Base-by-base conservation (phyloP, 768 basidiomycete species). In the Gymnopilus dilepis region DNA sequence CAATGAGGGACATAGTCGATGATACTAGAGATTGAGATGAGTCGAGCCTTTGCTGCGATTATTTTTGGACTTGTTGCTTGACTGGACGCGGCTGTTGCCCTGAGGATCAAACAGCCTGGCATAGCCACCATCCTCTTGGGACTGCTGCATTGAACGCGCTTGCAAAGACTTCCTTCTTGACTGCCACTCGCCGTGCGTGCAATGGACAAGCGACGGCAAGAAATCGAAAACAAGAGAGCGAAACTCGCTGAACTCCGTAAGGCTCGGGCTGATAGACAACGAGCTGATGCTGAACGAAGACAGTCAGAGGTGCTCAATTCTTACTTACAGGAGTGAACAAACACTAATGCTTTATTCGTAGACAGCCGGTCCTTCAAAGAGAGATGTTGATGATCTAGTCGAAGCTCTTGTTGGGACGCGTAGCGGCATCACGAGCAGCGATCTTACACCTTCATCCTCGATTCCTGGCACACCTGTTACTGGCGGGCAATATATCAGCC, bases 171-270 rank as follows among this genome's bases (percentile, higher is more conserved):
- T n/a, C n/a, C n/a, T n/a, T n/a, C n/a, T n/a, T n/a, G n/a, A n/a
- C n/a, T n/a, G n/a, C n/a, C n/a, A n/a, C n/a, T n/a, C n/a, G n/a
- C n/a, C n/a, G n/a, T n/a, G n/a, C n/a, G n/a, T 40, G 81, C 79
- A 77, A 87, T 89, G 56, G 86, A 89, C 67, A 84, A 84, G 75
- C 83, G 94, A 51, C 78, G 92, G 70, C 88, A 88, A 70, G 95
- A 97, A 77, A 91, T 98, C 61, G 94, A 95, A 74, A 92, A 89
- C 24, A 99, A 98, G 77, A 81, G 89, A 63, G 86, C 87, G 11
- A 95, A 94, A 75, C 87, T 98, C 33, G 92, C 87, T 52, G 93
- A 94, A 64, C 81, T 97, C 37, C 82, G 92, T 57, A 85, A 89
- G 73, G 90, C 89, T 5, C 84, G 94, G 45, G 87, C 87, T 34